Base-by-base conservation (phyloP, 2,329 filamentous ascomycete species). In the Calonectria pauciramosa region DNA sequence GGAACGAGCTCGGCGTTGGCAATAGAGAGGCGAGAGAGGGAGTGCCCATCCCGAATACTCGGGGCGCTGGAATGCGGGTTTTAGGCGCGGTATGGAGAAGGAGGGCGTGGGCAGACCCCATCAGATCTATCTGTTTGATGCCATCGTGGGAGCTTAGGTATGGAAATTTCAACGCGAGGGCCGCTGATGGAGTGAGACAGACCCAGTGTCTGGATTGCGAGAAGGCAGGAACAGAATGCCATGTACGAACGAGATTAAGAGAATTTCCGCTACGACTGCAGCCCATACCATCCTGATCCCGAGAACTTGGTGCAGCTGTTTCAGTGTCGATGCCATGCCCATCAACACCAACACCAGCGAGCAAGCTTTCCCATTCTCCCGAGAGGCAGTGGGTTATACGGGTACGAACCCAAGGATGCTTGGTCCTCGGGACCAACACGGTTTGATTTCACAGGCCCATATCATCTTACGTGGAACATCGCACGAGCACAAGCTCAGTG, bases 31-130 rank as follows among this genome's bases (percentile, higher is more conserved):
- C 13, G 14, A 23, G 34, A 30, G 23, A 26, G 34, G 34, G 49
- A n/a, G 65, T 41, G 28, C 20, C 36, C 18, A 26, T 41, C 49
- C 65, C 65, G 51, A 8, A 68, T 68, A 68, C 32, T 51, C 59
- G 65, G 65, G 51, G 34, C 49, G 23, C 26, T 68, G 65, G 65
- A 56, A 68, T 68, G 65, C 65, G 65, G 65, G 32, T 54, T 54
- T 67, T n/a, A 20, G 64, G 64, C 44, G 47, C 7, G 64, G 28
- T 38, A 67, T 67, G 41, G 63, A 47, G 63, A 38, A 67, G 16
- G 44, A 47, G 41, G 64, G 44, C 41, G 30, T 67, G 49, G 41
- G 18, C 59, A 36, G n/a, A 28, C 20, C n/a, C 60, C 30, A 20
- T 32, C 20, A 26, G 18, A 18, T 47, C n/a, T 65, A 41, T 65